phyloP scores from a whole-genome alignment of 2,329 filamentous ascomycete species.

The Beauveria caledonica region DNA sequence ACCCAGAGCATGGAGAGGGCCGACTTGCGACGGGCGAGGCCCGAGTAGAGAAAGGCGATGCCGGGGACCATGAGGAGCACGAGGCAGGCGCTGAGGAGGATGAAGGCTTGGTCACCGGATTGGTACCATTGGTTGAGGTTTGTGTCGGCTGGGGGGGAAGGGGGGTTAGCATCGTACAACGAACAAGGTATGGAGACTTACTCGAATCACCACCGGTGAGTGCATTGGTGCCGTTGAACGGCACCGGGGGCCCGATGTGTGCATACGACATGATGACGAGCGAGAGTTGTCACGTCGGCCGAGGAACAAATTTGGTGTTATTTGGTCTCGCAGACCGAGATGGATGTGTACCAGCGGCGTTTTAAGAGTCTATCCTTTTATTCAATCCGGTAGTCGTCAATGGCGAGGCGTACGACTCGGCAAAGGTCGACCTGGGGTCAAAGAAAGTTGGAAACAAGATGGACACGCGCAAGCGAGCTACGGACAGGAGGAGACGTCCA shows the following conservation, averaged over 20 bases:
- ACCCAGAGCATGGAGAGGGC: conserved; percentile 96
- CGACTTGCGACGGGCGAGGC: conserved; percentile 94
- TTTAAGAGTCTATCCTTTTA: neutral
- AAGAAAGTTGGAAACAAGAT: too few species aligned
- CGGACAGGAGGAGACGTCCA: neutral
- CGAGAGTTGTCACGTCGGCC: neutral
- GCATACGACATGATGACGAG: conserved; percentile 49
- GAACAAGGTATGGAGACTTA: too few species aligned
- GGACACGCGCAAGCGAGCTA: too few species aligned
- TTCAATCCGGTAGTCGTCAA: too few species aligned
- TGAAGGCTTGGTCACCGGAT: conserved; percentile 87
- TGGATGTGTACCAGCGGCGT: neutral
- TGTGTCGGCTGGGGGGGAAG: conserved; percentile 7
- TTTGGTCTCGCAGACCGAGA: conserved; percentile 1
- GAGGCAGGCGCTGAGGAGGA: conserved; percentile 83
- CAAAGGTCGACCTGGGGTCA: too few species aligned
- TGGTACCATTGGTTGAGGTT: conserved; percentile 97
- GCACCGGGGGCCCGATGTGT: conserved; percentile 48
- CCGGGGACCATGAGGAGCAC: conserved; percentile 95
- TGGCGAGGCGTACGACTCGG: too few species aligned
- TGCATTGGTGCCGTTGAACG: conserved; percentile 56
- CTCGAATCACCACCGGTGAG: conserved; percentile 69
- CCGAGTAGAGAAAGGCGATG: conserved; percentile 95
- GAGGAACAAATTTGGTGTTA: neutral
- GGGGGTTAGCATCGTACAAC: too few species aligned